Conservation (phyloP, 192 early-diverging fungal species). For the Dimargaris cristalligena region DNA sequence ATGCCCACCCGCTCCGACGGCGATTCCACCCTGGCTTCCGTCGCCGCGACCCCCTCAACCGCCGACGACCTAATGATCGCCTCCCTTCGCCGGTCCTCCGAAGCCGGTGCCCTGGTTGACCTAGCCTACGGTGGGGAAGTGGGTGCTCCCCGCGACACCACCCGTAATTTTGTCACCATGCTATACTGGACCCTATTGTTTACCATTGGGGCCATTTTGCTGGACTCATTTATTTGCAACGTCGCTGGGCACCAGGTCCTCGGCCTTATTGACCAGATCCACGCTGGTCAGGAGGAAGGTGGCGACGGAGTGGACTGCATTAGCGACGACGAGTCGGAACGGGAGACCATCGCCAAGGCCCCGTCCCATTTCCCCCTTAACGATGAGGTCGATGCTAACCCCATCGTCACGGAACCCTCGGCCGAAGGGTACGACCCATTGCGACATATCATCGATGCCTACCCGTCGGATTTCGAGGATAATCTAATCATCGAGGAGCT, state of each 20-base stretch:
- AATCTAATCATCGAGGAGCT: conserved; percentile 1
- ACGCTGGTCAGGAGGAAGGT: neutral
- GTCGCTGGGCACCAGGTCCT: conserved; percentile 29
- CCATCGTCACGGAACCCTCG: neutral
- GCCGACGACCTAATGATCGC: neutral
- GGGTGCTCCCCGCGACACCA: neutral
- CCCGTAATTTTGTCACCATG: conserved; percentile 16
- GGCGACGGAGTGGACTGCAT: neutral
- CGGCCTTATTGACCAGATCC: conserved; percentile 25
- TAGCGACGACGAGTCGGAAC: neutral
- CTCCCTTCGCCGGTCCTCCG: too few species aligned
- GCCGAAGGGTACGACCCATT: neutral
- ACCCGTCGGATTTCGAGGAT: neutral
- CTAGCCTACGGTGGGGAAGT: neutral
- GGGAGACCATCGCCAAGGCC: neutral
- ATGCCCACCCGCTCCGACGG: neutral
- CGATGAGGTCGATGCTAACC: neutral
- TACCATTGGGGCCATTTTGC: conserved; percentile 27
- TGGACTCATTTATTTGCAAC: conserved; percentile 31
- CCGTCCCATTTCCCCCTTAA: neutral
- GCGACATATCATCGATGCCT: neutral
- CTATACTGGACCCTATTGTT: conserved; percentile 31
- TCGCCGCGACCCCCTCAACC: neutral
- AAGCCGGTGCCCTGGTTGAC: neutral
- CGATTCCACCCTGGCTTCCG: neutral